Evolutionary conservation across 2,329 filamentous ascomycete species (phyloP).

Genomic region (Botrytis pseudocinerea): DNA sequence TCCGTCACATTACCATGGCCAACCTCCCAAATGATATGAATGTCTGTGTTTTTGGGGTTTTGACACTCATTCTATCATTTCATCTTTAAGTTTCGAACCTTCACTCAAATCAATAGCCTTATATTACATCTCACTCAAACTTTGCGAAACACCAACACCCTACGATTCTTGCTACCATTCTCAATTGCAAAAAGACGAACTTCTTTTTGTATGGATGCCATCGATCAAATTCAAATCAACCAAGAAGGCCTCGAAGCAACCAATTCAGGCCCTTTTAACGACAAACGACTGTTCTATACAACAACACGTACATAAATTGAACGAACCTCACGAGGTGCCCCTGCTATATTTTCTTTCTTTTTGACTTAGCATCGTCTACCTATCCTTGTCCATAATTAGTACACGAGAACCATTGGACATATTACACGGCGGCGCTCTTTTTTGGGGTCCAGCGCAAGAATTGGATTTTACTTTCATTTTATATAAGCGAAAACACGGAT

Average conservation of each 20-base stretch:
- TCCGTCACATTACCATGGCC: not conserved
- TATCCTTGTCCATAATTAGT: conserved; percentile 10
- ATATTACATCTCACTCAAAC: not conserved
- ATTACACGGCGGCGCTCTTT: not conserved
- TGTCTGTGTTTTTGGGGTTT: too few species aligned
- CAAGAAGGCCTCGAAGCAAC: not conserved
- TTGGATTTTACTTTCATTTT: conserved; percentile 3
- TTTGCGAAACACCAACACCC: not conserved
- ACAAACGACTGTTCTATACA: not conserved
- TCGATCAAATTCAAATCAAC: not conserved
- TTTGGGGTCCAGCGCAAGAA: not conserved
- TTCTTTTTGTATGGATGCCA: not conserved
- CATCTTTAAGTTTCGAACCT: not conserved
- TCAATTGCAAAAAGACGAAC: not conserved
- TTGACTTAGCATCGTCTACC: not conserved
- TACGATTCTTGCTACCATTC: not conserved
- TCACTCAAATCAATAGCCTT: not conserved
- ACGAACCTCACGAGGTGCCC: not conserved
- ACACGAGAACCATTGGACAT: conserved; percentile 11
- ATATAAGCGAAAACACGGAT: not conserved
- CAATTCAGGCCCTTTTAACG: not conserved
- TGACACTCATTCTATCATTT: not conserved
- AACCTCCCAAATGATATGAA: not conserved
- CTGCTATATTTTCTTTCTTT: not conserved
- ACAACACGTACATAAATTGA: conserved; percentile 6